Conservation (phyloP, 441 rosid species). For the Theobroma grandiflorum region DNA sequence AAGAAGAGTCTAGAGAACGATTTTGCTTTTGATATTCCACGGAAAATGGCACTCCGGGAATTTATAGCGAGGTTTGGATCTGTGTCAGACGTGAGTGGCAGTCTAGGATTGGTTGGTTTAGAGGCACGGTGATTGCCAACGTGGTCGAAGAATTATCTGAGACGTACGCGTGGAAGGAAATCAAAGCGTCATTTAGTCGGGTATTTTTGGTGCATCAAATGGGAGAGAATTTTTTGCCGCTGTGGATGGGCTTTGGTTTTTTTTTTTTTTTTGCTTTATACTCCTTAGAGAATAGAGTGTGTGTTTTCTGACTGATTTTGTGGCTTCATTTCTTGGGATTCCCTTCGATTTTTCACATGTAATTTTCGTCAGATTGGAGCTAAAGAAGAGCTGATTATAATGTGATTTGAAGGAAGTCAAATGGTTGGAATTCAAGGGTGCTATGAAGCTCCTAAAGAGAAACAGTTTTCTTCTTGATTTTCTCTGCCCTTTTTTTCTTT, state of each 20-base stretch:
- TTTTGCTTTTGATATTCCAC: neutral
- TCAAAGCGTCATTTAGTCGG: conserved; percentile 23
- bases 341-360: neutral
- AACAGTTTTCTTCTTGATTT: conserved; percentile 5
- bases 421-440: conserved; percentile 21
- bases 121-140: conserved; percentile 44
- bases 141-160: conserved; percentile 40
- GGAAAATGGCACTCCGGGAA: neutral
- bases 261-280: neutral
- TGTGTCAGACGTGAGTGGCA: neutral
- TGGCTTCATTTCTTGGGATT: conserved; percentile 12
- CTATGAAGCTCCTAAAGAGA: neutral
- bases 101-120: conserved; percentile 27
- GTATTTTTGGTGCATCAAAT: neutral
- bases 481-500: neutral
- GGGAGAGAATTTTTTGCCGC: neutral
- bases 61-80: conserved; percentile 41
- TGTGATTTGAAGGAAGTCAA: conserved; percentile 28
- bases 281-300: neutral
- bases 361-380: neutral
- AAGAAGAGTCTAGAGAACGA: conserved; percentile 5
- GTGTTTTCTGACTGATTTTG: conserved; percentile 52
- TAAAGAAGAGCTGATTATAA: conserved; percentile 27
- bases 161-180: conserved; percentile 52
- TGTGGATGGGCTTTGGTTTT: neutral